Percentiles rank a stretch among this genome's conserved stretches.
Conservation (phyloP, 1,284 basidiomycete species). For the Volvariella volvacea region DNA sequence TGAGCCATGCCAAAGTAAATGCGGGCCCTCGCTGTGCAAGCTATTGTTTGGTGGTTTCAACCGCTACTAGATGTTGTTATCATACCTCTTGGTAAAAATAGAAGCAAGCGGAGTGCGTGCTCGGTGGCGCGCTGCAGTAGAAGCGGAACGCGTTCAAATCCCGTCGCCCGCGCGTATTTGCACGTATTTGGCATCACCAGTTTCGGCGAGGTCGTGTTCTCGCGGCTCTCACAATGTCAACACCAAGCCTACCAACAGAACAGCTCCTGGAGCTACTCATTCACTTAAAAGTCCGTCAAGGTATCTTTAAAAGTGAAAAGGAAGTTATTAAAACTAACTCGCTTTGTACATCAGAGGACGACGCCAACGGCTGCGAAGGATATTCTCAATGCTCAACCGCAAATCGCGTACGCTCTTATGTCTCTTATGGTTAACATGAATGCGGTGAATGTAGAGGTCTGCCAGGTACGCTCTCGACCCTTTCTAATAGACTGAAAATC, state of each 20-base stretch:
- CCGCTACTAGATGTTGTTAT: too few relatives aligned
- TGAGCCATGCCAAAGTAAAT: too few relatives aligned
- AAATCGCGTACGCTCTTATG: slow-evolving; percentile 69
- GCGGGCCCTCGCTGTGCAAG: too few relatives aligned
- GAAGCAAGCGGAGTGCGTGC: too few relatives aligned
- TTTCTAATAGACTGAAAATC: not conserved
- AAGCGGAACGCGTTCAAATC: too few relatives aligned
- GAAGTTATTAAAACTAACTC: slow-evolving; percentile 1
- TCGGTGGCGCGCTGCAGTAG: too few relatives aligned
- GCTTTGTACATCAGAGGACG: slow-evolving; percentile 45
- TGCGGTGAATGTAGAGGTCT: slow-evolving; percentile 63
- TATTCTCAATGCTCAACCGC: slow-evolving; percentile 65
- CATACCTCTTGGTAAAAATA: too few relatives aligned
- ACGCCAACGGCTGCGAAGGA: slow-evolving; percentile 60
- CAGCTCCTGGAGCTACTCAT: slow-evolving; percentile 62
- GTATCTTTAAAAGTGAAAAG: not conserved
- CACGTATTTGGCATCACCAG: too few relatives aligned
- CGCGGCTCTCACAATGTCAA: slow-evolving; percentile 24
- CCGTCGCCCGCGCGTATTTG: too few relatives aligned
- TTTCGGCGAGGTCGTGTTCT: too few relatives aligned
- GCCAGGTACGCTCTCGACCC: slow-evolving; percentile 43
- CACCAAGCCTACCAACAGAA: slow-evolving; percentile 34
- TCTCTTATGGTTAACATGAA: slow-evolving; percentile 70
- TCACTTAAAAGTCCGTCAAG: slow-evolving; percentile 49
- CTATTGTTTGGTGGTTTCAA: too few relatives aligned